phyloP scores from a whole-genome alignment of 305 asterid species.

The Solanum hybrid region DNA sequence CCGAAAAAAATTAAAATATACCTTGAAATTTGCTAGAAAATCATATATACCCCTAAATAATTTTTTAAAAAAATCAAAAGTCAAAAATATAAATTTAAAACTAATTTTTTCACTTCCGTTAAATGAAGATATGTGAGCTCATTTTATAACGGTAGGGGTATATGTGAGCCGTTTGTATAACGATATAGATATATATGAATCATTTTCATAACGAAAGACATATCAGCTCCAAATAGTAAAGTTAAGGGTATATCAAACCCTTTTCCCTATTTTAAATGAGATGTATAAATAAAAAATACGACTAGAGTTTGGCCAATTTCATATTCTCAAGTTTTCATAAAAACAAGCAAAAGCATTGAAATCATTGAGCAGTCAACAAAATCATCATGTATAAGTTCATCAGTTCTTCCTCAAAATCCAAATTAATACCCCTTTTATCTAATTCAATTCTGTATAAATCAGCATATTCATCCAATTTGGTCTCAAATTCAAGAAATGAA shows the following conservation, averaged over 20 bases:
- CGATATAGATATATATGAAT: accelerated
- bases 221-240: too few relatives aligned
- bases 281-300: not conserved
- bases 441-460: not conserved
- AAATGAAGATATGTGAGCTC: not conserved
- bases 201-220: too few relatives aligned
- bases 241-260: too few relatives aligned
- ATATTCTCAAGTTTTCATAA: not conserved
- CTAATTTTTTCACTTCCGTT: too few relatives aligned
- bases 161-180: too few relatives aligned
- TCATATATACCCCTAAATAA: too few relatives aligned
- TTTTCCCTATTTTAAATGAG: not conserved
- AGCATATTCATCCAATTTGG: not conserved
- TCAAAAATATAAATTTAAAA: too few relatives aligned
- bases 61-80: too few relatives aligned
- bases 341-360: not conserved
- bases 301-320: not conserved
- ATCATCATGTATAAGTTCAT: not conserved
- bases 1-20: too few relatives aligned
- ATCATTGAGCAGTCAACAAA: not conserved
- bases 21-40: too few relatives aligned
- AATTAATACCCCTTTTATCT: not conserved
- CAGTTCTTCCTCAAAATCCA: not conserved
- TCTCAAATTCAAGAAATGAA: not conserved
- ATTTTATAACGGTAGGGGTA: too few relatives aligned